A percentile compares a stretch with the other conserved stretches of the same genome.
phyloP scores from a whole-genome alignment of 441 rosid species.

The Arabidopsis hybrid region DNA sequence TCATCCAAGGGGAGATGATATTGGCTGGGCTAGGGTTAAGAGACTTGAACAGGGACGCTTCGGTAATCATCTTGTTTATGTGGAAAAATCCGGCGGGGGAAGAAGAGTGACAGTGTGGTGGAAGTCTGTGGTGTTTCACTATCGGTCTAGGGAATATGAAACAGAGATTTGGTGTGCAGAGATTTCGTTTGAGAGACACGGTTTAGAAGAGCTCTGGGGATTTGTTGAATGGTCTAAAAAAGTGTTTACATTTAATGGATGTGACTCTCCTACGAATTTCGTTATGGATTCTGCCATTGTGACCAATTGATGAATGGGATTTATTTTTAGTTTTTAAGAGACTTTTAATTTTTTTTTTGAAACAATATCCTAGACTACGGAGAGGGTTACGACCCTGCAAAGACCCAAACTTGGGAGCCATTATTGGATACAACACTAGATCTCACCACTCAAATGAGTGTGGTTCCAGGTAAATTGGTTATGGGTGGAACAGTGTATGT shows the following conservation, averaged over 20 bases:
- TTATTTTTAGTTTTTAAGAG: too few species aligned
- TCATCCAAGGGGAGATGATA: not conserved
- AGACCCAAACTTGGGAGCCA: too few species aligned
- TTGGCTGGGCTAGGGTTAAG: not conserved
- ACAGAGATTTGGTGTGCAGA: slow-evolving; percentile 7
- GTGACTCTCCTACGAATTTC: not conserved
- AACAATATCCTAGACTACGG: too few species aligned
- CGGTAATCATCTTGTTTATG: not conserved
- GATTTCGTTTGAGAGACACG: not conserved
- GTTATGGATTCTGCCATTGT: not conserved
- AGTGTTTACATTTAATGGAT: not conserved
- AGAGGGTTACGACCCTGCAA: too few species aligned
- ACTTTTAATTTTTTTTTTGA: too few species aligned
- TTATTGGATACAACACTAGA: too few species aligned
- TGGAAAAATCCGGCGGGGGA: not conserved
- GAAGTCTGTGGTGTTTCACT: not conserved
- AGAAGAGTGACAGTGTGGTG: not conserved
- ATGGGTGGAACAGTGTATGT: too few species aligned
- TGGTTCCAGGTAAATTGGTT: too few species aligned
- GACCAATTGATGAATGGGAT: not conserved
- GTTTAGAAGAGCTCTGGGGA: not conserved
- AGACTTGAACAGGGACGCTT: not conserved
- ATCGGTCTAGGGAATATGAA: not conserved
- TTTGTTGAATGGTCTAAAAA: not conserved
- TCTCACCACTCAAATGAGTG: too few species aligned